phyloP scores from a whole-genome alignment of 139 green algal species.

The Diplosphaera chodatii region DNA sequence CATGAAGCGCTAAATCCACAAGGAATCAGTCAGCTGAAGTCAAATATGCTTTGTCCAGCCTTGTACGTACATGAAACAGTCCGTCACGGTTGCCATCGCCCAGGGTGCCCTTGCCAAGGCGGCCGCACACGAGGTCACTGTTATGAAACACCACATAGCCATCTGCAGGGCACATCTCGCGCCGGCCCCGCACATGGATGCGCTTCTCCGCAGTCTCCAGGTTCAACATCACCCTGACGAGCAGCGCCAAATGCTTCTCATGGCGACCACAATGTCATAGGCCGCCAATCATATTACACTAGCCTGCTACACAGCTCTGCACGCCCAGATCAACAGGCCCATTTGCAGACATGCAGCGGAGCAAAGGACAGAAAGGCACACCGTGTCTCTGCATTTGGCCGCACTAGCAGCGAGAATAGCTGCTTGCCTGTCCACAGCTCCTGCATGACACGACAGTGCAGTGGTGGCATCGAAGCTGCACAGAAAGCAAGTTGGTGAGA shows the following conservation, averaged over 20 bases:
- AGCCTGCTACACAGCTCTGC: no score
- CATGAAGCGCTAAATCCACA: no score
- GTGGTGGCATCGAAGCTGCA: no score
- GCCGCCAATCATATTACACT: no score
- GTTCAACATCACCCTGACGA: conserved; percentile 81
- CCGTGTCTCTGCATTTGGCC: conserved; percentile 45
- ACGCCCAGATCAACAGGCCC: no score
- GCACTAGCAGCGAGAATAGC: conserved; percentile 80
- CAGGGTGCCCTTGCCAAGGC: conserved; percentile 90
- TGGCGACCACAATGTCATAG: no score
- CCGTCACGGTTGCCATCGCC: conserved; percentile 83
- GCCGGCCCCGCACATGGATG: conserved; percentile 64
- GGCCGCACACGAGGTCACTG: conserved; percentile 81
- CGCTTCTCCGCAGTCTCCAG: conserved; percentile 81
- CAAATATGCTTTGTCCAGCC: no score
- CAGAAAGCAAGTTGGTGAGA: no score
- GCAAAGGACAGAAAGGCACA: no score
- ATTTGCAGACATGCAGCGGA: no score
- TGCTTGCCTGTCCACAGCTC: conserved; percentile 99
- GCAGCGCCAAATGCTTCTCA: no score
- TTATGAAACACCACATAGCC: conserved; percentile 90
- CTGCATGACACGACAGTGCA: conserved; percentile 9
- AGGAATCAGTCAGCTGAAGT: no score
- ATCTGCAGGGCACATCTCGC: conserved; percentile 79
- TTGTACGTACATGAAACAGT: conserved; percentile 77